Conservation (phyloP, 1,284 basidiomycete species). For the Ustilago trichophora region DNA sequence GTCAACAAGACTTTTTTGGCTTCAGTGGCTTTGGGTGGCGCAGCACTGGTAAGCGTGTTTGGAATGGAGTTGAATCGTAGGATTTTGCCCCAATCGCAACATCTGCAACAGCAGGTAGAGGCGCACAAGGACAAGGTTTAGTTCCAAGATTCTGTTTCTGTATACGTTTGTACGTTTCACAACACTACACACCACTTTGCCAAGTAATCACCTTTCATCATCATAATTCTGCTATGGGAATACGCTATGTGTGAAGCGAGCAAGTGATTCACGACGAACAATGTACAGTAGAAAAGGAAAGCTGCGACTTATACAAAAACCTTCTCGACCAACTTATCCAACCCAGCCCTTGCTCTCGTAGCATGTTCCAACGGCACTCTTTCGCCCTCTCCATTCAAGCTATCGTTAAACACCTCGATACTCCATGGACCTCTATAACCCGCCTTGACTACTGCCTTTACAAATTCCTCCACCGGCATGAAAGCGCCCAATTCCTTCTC, state of each 20-base stretch:
- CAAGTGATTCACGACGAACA: no score
- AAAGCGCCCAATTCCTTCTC: conserved; percentile 63
- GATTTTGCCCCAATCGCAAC: conserved; percentile 7
- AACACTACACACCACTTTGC: no score
- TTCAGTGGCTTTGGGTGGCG: conserved; percentile 24
- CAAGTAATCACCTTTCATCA: no score
- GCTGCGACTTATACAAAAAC: no score
- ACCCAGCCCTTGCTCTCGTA: conserved; percentile 32
- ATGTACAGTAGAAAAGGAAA: no score
- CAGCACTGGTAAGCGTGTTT: conserved; percentile 28
- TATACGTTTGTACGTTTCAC: no score
- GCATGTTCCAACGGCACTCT: conserved; percentile 55
- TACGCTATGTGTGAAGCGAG: no score
- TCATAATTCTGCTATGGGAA: no score
- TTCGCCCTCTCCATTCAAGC: conserved; percentile 22
- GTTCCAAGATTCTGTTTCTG: no score
- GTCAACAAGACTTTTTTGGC: conserved; percentile 36
- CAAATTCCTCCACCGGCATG: conserved; percentile 64
- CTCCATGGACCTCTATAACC: conserved; percentile 66
- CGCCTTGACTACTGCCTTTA: conserved; percentile 47
- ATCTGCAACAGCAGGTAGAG: no score
- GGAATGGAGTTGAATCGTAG: conserved; percentile 47
- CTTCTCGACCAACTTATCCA: conserved; percentile 23
- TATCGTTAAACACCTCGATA: conserved; percentile 67
- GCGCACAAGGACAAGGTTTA: no score